Evolutionary conservation across 2,329 filamentous ascomycete genomes (phyloP).

Genomic region (Scedosporium boydii): DNA sequence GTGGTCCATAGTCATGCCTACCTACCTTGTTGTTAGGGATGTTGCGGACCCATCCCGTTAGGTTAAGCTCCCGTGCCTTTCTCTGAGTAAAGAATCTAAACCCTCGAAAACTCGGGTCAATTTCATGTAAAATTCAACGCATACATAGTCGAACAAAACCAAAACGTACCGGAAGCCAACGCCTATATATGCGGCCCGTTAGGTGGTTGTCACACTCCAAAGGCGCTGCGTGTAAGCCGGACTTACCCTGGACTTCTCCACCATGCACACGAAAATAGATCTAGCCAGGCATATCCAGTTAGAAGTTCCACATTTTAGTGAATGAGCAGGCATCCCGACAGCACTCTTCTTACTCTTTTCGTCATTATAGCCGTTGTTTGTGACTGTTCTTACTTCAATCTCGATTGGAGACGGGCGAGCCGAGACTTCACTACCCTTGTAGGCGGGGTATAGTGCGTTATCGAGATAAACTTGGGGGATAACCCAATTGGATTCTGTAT

Average conservation of each 20-base stretch:
- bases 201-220: not conserved
- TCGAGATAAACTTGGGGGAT: not conserved
- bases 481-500: not conserved
- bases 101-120: not conserved
- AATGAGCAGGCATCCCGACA: too few relatives aligned
- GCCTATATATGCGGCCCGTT: conserved; percentile 24
- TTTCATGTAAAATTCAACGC: not conserved
- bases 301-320: not conserved
- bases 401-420: not conserved
- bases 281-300: conserved; percentile 21
- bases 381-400: not conserved
- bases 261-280: conserved; percentile 58
- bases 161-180: conserved; percentile 42
- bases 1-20: not conserved
- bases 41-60: conserved; percentile 56
- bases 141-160: not conserved
- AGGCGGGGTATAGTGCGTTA: not conserved
- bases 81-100: conserved; percentile 44
- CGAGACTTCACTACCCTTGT: not conserved
- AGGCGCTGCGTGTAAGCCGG: not conserved
- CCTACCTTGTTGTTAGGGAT: conserved; percentile 44
- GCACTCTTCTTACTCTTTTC: conserved; percentile 21
- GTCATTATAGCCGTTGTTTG: conserved; percentile 16
- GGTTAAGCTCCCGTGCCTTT: conserved; percentile 35
- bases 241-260: conserved; percentile 52